phyloP scores from a whole-genome alignment of 2,329 filamentous ascomycete genomes.

The Blastomyces gilchristii region DNA sequence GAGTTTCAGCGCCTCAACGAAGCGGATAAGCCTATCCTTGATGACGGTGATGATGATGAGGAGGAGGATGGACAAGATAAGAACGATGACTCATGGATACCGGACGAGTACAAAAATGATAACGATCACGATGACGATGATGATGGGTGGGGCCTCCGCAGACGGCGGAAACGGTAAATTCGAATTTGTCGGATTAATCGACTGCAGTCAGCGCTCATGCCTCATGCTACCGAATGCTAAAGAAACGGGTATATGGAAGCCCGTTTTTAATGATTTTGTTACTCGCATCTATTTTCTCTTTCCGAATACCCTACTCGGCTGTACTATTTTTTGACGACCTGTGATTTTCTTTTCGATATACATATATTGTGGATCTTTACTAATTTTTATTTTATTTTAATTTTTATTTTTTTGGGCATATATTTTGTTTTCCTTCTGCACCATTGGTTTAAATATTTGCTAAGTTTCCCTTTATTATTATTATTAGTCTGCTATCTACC shows the following conservation, averaged over 20 bases:
- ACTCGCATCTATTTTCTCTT: background rate
- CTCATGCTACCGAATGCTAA: background rate
- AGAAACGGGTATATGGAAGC: background rate
- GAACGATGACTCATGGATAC: conserved; percentile 4
- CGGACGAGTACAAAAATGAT: background rate
- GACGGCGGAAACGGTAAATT: background rate
- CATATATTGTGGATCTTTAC: background rate
- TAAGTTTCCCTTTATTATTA: too few relatives aligned
- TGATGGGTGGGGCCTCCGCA: conserved; percentile 1
- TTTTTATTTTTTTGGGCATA: background rate
- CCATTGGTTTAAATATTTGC: background rate
- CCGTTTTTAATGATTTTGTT: background rate
- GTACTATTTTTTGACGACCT: background rate
- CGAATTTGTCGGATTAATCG: background rate
- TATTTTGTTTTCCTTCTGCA: background rate
- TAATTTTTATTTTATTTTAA: background rate
- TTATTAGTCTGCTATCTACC: too few relatives aligned
- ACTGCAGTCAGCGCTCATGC: background rate
- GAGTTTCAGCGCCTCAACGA: conserved; percentile 9
- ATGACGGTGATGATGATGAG: background rate
- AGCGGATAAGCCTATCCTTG: background rate
- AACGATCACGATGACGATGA: conserved; percentile 1
- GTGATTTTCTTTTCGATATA: background rate
- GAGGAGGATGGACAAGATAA: background rate
- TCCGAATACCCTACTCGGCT: background rate